phyloP scores from a whole-genome alignment of 345 rosid genomes.

The Populus deltoides region DNA sequence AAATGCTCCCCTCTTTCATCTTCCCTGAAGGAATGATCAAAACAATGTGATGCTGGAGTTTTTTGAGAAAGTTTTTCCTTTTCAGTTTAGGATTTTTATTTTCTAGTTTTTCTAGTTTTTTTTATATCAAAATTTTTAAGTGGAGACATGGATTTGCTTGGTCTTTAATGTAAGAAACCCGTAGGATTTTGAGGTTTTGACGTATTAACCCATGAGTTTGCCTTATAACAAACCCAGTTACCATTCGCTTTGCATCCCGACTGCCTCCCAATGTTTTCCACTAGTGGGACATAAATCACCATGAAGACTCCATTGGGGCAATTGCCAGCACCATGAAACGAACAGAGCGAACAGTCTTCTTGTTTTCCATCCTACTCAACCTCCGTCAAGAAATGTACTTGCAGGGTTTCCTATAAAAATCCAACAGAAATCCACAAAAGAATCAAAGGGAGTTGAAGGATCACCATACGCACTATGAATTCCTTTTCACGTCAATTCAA shows the following conservation, averaged over 20 bases:
- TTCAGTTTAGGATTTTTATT: no score
- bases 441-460: background rate
- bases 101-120: no score
- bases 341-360: constrained; percentile 61
- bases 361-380: constrained; percentile 23
- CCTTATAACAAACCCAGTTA: no score
- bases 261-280: constrained; percentile 56
- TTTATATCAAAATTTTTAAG: no score
- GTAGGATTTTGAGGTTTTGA: no score
- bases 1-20: constrained; percentile 69
- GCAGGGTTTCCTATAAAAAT: constrained; percentile 29
- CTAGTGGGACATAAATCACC: constrained; percentile 76
- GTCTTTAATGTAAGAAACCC: no score
- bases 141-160: no score
- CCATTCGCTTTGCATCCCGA: no score
- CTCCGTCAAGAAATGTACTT: constrained; percentile 59
- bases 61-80: no score
- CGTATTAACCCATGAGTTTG: no score
- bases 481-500: background rate
- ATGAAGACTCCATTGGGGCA: constrained; percentile 70
- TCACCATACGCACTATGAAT: background rate
- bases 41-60: no score
- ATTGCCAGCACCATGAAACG: constrained; percentile 62
- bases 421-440: background rate
- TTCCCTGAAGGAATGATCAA: constrained; percentile 57